Evolutionary conservation across 495 filamentous ascomycete species (phyloP), one percentile per base, ranked within the genome.

Genomic region (Aspergillus cristatus): DNA sequence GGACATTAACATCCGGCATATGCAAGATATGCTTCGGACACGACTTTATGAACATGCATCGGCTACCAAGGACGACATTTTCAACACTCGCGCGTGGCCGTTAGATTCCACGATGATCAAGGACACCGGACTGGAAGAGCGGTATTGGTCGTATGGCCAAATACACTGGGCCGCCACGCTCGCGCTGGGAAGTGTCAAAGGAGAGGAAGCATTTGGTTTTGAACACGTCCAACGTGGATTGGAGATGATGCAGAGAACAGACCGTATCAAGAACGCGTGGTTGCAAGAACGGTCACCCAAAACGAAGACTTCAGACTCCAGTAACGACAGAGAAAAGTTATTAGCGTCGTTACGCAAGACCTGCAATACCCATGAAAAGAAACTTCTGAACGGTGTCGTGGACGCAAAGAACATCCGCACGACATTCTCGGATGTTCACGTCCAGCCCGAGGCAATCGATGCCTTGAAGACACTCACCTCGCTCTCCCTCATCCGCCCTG

Each of bases 401-500:
- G 76, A 95, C 51, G 76, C 86, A 7, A 65, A 78, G 20, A 82
- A 82, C 41, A 84, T 98, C 35, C 78, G 78, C 34, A 93, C 85
- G 0, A 90, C 84, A 2, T 98, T 97, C 41, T 59, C 74, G 10
- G 82, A 93, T 52, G 80, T 98, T 26, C 81, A 85, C 42, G 87
- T 84, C 12, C 77, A 88, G 0, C 55, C 71, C 3, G 83, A 86
- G 35, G 96, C 86, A 8, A 83, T 94, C 18, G 86, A 94, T 28
- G 82, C 88, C 1, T 63, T 97, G 38, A 88, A 89, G 57, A 89
- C 84, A 3, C 68, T 97, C 24, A 98, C 93, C 3, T 84, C 84
- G 1, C 69, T 98, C 7, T 94, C 88, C 0, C 71, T 98, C 0
- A 69, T 83, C 17, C 81, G 93, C 1, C 91, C 91, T 1, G 91